These are phyloP conservation scores for Penicillium sp. DNA, from an alignment of 2,329 filamentous ascomycete genomes.

Conservation along the genomic window DNA sequence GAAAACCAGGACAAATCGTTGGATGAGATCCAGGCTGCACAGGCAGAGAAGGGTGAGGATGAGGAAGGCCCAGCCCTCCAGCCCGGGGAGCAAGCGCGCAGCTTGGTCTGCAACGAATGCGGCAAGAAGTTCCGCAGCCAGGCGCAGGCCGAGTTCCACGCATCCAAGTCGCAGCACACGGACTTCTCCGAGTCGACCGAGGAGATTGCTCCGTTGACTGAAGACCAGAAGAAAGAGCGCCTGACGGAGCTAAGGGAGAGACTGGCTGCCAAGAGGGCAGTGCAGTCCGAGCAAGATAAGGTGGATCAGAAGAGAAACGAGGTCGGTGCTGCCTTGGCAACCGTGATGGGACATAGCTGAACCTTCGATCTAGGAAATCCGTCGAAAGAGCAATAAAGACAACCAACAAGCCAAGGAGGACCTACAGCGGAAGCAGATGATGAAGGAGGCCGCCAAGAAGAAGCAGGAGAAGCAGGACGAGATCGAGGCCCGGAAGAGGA, in stretches of 20 bases:
- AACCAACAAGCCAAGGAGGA: conserved; percentile 87
- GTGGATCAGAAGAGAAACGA: conserved; percentile 82
- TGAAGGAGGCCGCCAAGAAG: conserved; percentile 87
- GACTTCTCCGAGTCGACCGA: conserved; percentile 94
- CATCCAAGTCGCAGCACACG: conserved; percentile 82
- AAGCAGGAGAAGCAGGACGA: conserved; percentile 84
- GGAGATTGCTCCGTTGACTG: conserved; percentile 83
- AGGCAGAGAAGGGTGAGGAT: conserved; percentile 50
- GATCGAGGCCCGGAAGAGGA: conserved; percentile 77
- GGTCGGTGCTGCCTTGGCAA: conserved; percentile 44
- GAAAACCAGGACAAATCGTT: conserved; percentile 82
- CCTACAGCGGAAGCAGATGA: conserved; percentile 78
- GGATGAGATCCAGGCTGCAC: conserved; percentile 68
- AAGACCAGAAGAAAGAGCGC: conserved; percentile 82
- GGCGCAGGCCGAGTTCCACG: conserved; percentile 83
- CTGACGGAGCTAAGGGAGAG: conserved; percentile 71
- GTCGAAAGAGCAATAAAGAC: conserved; percentile 85
- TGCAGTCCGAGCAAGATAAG: conserved; percentile 69
- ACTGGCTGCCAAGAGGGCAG: conserved; percentile 68
- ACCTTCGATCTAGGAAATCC: conserved; percentile 54
- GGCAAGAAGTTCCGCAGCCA: conserved; percentile 83
- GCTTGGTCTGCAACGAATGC: conserved; percentile 91
- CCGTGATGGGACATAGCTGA: background rate
- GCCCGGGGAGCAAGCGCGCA: conserved; percentile 69
- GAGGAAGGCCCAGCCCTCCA: conserved; percentile 64